phyloP scores from a whole-genome alignment of 768 basidiomycete genomes.

The Suillus lakei region DNA sequence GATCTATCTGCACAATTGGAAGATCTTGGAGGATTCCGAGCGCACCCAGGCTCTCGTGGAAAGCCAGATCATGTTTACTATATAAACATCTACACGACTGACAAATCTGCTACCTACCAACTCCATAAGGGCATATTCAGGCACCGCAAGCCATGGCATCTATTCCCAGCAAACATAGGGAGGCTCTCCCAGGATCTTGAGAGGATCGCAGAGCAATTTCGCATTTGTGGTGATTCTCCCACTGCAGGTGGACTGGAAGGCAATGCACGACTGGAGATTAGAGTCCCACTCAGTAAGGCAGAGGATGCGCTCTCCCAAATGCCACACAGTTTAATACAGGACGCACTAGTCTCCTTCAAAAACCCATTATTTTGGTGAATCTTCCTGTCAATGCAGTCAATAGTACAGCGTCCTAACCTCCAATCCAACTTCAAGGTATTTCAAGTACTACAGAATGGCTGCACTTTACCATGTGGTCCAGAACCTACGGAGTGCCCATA shows the following conservation, averaged over 20 bases:
- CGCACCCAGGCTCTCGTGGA: background rate
- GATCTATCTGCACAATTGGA: background rate
- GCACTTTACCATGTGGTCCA: background rate
- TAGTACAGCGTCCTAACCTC: background rate
- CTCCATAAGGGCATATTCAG: background rate
- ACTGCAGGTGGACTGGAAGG: background rate
- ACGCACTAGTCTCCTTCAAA: background rate
- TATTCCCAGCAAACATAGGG: background rate
- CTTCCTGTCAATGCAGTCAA: background rate
- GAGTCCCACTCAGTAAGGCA: background rate
- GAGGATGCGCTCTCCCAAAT: background rate
- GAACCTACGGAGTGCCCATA: background rate
- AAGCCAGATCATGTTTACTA: background rate
- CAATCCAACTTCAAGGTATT: background rate
- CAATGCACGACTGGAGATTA: background rate
- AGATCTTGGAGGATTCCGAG: background rate
- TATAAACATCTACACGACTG: background rate
- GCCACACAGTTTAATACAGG: background rate
- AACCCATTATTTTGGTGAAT: background rate
- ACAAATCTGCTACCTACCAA: background rate
- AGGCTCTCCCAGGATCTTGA: background rate
- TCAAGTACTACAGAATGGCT: background rate
- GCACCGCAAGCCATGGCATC: background rate
- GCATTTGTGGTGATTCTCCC: background rate
- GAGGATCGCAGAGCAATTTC: background rate